Conservation (phyloP, 179 eudicot genomes). For the Silene coronaria region DNA sequence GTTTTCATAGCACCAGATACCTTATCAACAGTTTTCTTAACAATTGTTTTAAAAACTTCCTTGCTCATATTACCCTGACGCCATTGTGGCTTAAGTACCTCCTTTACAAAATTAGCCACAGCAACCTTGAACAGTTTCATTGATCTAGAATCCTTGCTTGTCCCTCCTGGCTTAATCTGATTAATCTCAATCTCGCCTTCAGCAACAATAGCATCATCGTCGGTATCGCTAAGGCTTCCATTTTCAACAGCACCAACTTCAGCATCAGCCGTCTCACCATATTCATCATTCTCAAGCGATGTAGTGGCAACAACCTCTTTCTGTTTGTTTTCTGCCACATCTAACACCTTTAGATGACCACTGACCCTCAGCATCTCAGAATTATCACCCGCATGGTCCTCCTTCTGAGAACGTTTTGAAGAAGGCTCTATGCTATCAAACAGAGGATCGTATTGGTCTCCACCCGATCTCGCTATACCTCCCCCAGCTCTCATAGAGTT, state of each 20-base stretch:
- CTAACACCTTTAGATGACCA: conserved; percentile 41
- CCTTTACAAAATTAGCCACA: conserved; percentile 88
- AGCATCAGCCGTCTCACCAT: conserved; percentile 86
- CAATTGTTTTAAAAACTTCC: conserved; percentile 96
- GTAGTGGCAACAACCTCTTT: conserved; percentile 38
- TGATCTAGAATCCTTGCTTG: conserved; percentile 73
- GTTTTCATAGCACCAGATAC: conserved; percentile 90
- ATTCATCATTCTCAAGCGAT: conserved; percentile 64
- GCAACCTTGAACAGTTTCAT: conserved; percentile 79
- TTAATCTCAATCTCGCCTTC: conserved; percentile 74
- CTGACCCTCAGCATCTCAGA: conserved; percentile 43
- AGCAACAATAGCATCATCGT: conserved; percentile 39
- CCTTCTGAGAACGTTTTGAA: conserved; percentile 42
- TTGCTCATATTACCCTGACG: conserved; percentile 98
- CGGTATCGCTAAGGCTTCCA: conserved; percentile 52
- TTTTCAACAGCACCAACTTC: conserved; percentile 73
- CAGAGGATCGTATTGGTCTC: conserved; percentile 86
- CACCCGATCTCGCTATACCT: conserved; percentile 37
- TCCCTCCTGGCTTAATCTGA: conserved; percentile 54
- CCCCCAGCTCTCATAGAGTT: conserved; percentile 34
- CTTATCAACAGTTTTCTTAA: conserved; percentile 94
- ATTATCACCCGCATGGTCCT: conserved; percentile 48
- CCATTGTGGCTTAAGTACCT: conserved; percentile 88
- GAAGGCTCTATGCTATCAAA: conserved; percentile 89
- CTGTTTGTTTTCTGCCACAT: conserved; percentile 48